phyloP scores from a whole-genome alignment of 371 early-diverging fungal genomes.

The Mucor saturninus region DNA sequence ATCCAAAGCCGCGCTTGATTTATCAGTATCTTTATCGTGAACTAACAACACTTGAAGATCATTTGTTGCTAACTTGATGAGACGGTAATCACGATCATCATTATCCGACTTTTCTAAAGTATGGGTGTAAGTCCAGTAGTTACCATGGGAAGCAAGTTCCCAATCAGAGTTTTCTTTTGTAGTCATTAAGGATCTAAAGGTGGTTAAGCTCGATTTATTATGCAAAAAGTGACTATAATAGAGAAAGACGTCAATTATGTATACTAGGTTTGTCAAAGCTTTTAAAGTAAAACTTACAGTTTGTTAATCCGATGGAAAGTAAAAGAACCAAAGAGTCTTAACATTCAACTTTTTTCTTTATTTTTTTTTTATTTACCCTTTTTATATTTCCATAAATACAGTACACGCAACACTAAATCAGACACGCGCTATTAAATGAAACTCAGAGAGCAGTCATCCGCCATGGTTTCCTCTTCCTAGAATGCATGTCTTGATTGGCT shows the following conservation, averaged over 20 bases:
- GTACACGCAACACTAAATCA: constrained; percentile 4
- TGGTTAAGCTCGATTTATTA: constrained; percentile 6
- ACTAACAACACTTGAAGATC: constrained; percentile 82
- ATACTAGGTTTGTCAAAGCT: neutral
- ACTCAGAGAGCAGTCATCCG: constrained; percentile 3
- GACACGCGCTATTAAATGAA: neutral
- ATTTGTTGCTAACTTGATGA: constrained; percentile 78
- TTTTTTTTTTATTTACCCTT: neutral
- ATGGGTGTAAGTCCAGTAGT: constrained; percentile 44
- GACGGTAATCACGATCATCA: constrained; percentile 83
- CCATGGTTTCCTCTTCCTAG: too few relatives aligned
- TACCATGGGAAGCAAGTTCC: constrained; percentile 37
- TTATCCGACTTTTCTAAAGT: constrained; percentile 66
- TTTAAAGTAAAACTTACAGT: constrained; percentile 7
- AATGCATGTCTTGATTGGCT: too few relatives aligned
- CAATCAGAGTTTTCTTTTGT: constrained; percentile 29
- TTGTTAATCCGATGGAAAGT: constrained; percentile 10
- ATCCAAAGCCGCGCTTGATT: constrained; percentile 90
- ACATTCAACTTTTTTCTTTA: constrained; percentile 13
- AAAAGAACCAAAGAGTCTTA: constrained; percentile 17
- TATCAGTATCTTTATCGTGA: constrained; percentile 84
- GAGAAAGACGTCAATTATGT: neutral
- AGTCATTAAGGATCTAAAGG: constrained; percentile 6
- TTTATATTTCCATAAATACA: neutral
- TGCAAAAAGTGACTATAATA: constrained; percentile 5